Evolutionary conservation across 768 basidiomycete species (phyloP).

Genomic region (Kwoniella shandongensis): DNA sequence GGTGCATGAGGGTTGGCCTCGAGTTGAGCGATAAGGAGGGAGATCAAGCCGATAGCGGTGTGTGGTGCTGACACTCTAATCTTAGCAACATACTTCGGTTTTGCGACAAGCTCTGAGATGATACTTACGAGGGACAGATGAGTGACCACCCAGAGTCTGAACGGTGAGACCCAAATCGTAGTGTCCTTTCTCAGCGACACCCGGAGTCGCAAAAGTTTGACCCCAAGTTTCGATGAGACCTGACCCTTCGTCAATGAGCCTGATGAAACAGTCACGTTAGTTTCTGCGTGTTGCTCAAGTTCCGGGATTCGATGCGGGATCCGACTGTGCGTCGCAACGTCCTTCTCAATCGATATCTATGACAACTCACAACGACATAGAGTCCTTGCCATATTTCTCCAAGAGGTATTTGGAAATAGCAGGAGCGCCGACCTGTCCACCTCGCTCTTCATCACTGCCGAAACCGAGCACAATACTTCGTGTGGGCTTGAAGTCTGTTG

Average conservation of each 20-base stretch:
- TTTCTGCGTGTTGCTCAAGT: too few species aligned
- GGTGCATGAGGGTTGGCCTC: constrained; percentile 63
- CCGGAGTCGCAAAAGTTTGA: constrained; percentile 44
- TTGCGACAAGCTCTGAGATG: too few species aligned
- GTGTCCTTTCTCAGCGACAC: constrained; percentile 51
- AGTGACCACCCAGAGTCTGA: constrained; percentile 71
- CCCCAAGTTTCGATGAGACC: constrained; percentile 50
- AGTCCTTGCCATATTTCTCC: constrained; percentile 67
- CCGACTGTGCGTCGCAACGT: constrained; percentile 39
- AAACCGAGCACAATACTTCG: constrained; percentile 50
- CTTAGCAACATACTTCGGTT: too few species aligned
- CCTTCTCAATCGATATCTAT: not conserved
- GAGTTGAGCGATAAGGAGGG: constrained; percentile 65
- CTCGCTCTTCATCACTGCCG: constrained; percentile 73
- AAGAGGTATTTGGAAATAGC: constrained; percentile 58
- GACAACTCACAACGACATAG: constrained; percentile 61
- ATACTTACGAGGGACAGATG: constrained; percentile 79
- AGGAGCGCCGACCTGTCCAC: constrained; percentile 53
- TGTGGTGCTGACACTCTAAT: too few species aligned
- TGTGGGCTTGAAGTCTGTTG: constrained; percentile 62
- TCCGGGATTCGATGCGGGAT: too few species aligned
- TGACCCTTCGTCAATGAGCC: constrained; percentile 82
- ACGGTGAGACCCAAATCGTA: constrained; percentile 31
- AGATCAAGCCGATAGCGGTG: constrained; percentile 75
- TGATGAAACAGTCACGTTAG: not conserved